phyloP scores from a whole-genome alignment of 352 stramenopile species.

The Globisporangium acanthophoron region DNA sequence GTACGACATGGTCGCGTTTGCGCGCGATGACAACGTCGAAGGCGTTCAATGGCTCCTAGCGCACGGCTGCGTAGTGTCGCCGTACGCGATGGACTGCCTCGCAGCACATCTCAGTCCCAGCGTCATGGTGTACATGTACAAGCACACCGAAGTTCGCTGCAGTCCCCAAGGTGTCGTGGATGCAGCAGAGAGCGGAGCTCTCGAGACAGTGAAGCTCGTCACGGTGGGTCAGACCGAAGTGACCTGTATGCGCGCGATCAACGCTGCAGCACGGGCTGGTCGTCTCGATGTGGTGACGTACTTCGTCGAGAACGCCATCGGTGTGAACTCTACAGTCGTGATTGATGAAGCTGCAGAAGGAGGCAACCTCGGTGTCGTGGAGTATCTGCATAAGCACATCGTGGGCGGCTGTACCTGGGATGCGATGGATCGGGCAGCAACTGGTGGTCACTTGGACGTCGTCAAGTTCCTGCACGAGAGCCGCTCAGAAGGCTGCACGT shows the following conservation, averaged over 20 bases:
- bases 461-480: slow-evolving; percentile 1
- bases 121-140: neutral
- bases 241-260: neutral
- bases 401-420: neutral
- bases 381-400: neutral
- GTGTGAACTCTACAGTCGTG: neutral
- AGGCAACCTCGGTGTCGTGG: neutral
- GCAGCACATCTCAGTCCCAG: neutral
- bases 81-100: neutral
- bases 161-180: neutral
- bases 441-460: neutral
- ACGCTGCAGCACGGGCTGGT: neutral
- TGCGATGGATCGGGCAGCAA: neutral
- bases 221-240: neutral
- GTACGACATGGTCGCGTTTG: too few species aligned
- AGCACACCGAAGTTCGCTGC: neutral
- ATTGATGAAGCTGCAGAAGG: neutral
- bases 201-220: neutral
- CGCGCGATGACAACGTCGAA: neutral
- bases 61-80: neutral
- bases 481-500: neutral
- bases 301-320: neutral
- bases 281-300: neutral
- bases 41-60: neutral
- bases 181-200: neutral